Conservation (phyloP, 345 rosid species). For the Noccaea caerulescens region DNA sequence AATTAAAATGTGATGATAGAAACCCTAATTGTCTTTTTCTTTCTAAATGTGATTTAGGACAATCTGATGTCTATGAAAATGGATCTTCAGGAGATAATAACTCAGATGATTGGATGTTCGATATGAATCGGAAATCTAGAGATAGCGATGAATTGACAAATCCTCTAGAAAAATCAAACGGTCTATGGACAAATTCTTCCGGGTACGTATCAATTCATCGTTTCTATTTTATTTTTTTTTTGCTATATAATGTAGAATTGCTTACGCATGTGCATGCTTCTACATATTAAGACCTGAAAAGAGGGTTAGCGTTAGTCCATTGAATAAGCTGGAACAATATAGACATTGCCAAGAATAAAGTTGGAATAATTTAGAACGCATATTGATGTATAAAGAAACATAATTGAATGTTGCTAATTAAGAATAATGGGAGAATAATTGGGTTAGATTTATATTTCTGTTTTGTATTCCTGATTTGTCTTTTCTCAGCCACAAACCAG, state of each 20-base stretch:
- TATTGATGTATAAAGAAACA: slow-evolving; percentile 10
- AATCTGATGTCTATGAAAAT: slow-evolving; percentile 78
- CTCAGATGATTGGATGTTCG: slow-evolving; percentile 86
- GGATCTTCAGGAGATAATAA: slow-evolving; percentile 96
- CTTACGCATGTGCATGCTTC: slow-evolving; percentile 19
- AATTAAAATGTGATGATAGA: neutral
- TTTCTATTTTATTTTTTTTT: neutral
- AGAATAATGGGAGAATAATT: neutral
- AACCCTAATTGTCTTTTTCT: slow-evolving; percentile 14
- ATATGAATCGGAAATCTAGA: slow-evolving; percentile 58
- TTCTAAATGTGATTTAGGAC: slow-evolving; percentile 49
- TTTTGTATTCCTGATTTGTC: slow-evolving; percentile 39
- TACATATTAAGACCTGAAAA: slow-evolving; percentile 15
- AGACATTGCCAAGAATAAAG: neutral
- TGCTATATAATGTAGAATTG: neutral
- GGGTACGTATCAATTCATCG: slow-evolving; percentile 37
- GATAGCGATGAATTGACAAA: slow-evolving; percentile 52
- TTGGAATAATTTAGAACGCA: neutral
- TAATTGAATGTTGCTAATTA: neutral
- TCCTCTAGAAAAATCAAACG: slow-evolving; percentile 48
- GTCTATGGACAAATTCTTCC: slow-evolving; percentile 46
- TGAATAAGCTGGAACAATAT: no score
- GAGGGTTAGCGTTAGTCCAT: neutral
- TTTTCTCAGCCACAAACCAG: slow-evolving; percentile 33
- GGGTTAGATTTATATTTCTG: slow-evolving; percentile 23